Conservation (phyloP, 129 eudicot species). For the Centella asiatica region DNA sequence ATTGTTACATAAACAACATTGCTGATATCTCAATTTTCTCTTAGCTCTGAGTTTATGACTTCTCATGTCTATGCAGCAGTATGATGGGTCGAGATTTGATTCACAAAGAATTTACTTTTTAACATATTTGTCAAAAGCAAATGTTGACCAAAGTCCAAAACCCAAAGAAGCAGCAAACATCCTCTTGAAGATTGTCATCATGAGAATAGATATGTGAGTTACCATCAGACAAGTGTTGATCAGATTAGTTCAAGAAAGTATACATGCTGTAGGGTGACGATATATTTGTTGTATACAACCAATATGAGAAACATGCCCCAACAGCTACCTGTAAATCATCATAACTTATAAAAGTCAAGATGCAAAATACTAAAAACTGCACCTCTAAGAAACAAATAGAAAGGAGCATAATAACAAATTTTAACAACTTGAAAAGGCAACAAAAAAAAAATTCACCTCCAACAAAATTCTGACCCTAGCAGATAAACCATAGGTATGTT, state of each 20-base stretch:
- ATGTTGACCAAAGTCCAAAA: neutral
- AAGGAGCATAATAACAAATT: neutral
- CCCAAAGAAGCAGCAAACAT: slow-evolving; percentile 1
- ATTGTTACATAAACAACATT: too few species aligned
- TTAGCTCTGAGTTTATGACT: too few species aligned
- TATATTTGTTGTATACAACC: slow-evolving; percentile 56
- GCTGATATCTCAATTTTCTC: neutral
- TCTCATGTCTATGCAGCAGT: too few species aligned
- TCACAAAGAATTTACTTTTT: neutral
- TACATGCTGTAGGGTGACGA: slow-evolving; percentile 98
- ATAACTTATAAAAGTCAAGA: slow-evolving; percentile 4
- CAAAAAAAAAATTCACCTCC: slow-evolving; percentile 47
- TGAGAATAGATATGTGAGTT: slow-evolving; percentile 52
- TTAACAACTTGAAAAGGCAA: neutral
- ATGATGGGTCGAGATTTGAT: neutral
- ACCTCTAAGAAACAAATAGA: neutral
- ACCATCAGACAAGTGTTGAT: slow-evolving; percentile 49
- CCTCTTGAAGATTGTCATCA: slow-evolving; percentile 27
- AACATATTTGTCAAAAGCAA: neutral
- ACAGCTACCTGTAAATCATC: slow-evolving; percentile 57
- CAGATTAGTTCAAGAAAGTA: slow-evolving; percentile 74
- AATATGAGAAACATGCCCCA: slow-evolving; percentile 67
- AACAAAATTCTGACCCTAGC: slow-evolving; percentile 43
- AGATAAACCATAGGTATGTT: slow-evolving; percentile 38
- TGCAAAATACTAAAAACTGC: neutral